phyloP scores from a whole-genome alignment of 2,329 filamentous ascomycete species.

The Microascus cirrosus region DNA sequence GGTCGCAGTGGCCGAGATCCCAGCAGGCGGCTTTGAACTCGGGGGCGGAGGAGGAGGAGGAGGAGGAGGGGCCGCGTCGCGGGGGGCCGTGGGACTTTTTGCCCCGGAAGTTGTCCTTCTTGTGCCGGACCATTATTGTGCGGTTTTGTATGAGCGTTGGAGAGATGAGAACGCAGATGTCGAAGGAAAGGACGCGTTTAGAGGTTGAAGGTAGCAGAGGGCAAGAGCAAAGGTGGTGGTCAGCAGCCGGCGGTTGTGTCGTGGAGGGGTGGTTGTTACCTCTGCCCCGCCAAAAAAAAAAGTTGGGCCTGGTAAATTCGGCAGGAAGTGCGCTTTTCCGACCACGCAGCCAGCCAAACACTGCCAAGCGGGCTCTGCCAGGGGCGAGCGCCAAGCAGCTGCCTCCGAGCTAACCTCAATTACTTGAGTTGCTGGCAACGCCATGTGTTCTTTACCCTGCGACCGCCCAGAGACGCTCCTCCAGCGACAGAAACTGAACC shows the following conservation, averaged over 20 bases:
- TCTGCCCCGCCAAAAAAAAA: background rate
- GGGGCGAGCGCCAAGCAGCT: background rate
- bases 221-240: background rate
- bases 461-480: background rate
- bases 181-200: background rate
- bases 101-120: conserved; percentile 76
- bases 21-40: conserved; percentile 90
- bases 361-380: background rate
- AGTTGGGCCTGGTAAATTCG: background rate
- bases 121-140: conserved; percentile 78
- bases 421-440: background rate
- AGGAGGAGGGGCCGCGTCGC: conserved; percentile 44
- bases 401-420: background rate
- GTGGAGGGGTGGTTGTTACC: background rate
- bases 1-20: conserved; percentile 96
- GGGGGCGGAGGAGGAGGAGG: conserved; percentile 29
- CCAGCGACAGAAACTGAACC: background rate
- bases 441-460: background rate
- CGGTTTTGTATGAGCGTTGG: background rate
- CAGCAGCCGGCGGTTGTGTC: background rate
- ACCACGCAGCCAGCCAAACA: background rate
- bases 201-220: background rate
- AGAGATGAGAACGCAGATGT: background rate
- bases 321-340: background rate
- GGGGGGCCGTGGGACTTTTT: conserved; percentile 50